Conservation (phyloP, 2,329 filamentous ascomycete genomes). For the Hawksworthiomyces lignivorus region DNA sequence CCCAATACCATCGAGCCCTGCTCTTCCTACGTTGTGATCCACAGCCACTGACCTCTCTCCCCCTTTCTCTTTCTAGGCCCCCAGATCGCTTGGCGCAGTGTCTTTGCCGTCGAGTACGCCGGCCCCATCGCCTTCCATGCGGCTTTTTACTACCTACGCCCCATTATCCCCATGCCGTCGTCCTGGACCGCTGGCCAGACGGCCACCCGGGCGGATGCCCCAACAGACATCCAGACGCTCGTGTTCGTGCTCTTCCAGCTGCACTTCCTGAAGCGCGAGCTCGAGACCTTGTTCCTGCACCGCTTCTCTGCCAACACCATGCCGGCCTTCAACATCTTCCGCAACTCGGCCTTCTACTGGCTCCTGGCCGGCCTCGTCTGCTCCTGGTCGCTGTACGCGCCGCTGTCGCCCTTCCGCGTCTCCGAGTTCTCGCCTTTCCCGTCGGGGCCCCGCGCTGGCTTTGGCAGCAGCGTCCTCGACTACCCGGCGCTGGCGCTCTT, state of each 20-base stretch:
- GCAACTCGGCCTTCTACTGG: slow-evolving; percentile 96
- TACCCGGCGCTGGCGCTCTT: slow-evolving; percentile 66
- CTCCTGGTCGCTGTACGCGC: slow-evolving; percentile 78
- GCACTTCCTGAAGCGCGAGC: slow-evolving; percentile 92
- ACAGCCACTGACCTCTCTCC: neutral
- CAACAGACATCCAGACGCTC: slow-evolving; percentile 59
- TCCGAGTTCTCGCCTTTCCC: slow-evolving; percentile 7
- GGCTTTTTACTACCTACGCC: slow-evolving; percentile 63
- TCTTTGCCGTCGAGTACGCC: slow-evolving; percentile 92
- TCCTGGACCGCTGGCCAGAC: slow-evolving; percentile 18
- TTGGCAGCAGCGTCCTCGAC: slow-evolving; percentile 36
- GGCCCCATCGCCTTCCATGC: slow-evolving; percentile 86
- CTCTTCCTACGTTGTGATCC: neutral
- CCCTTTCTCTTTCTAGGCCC: slow-evolving; percentile 46
- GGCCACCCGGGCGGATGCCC: slow-evolving; percentile 30
- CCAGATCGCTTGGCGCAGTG: slow-evolving; percentile 86
- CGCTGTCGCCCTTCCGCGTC: slow-evolving; percentile 52
- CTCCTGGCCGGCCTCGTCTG: slow-evolving; percentile 69
- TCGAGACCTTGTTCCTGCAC: slow-evolving; percentile 90
- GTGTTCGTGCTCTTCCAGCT: slow-evolving; percentile 64
- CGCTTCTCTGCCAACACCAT: slow-evolving; percentile 93
- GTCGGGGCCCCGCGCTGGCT: slow-evolving; percentile 15
- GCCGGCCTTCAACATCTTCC: slow-evolving; percentile 84
- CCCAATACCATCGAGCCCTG: slow-evolving; percentile 14
- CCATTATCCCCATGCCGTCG: slow-evolving; percentile 51